Evolutionary conservation across 2,329 filamentous ascomycete species (phyloP), one percentile per base, ranked within the genome.

Genomic region (Exophiala oligosperma): DNA sequence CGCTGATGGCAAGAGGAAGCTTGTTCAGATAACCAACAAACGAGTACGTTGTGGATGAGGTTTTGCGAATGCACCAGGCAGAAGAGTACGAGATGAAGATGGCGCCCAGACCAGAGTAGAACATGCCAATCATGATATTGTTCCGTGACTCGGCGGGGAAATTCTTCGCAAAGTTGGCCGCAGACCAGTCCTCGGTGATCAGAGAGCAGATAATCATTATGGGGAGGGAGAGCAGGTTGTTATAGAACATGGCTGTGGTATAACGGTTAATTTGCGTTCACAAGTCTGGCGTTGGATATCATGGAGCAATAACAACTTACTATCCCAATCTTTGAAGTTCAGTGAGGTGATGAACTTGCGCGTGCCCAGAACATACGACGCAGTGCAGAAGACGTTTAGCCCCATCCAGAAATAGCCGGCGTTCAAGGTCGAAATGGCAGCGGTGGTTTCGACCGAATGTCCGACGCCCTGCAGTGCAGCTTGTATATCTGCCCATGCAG

Each of bases 1-100:
- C 94, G 64, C 89, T 93, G 66, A 99, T 75, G 56, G 94, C 94
- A 67, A 99, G 92, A 43, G 94, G 94, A 35, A 99, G 87, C 82
- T 99, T 99, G 84, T 99, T 99, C 70, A 99, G 82, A n/a, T 93
- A 91, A 62, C 94, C 94, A 57, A 97, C 94, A 93, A 99, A 97
- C 29, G 91, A 96, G 81, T 97, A 99, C 1, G 94, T 99, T 7
- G 94, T 99, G 21, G 92, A 97, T 0, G 92, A 96, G 6, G 94
- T 97, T 64, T 96, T 90, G 66, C 94, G 92, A 64, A 99, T 95
- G 73, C 94, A 97, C 94, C 94, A 99, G 38, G 94, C 94, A 14
- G 93, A 97, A 71, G 92, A 95, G 83, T 99, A 99, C 14, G 93
- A 97, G 75, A 99, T 99, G 78, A 97, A 96, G 70, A 97, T 92